Conservation (phyloP, 192 early-diverging fungal species). For the Tieghemiomyces parasiticus region DNA sequence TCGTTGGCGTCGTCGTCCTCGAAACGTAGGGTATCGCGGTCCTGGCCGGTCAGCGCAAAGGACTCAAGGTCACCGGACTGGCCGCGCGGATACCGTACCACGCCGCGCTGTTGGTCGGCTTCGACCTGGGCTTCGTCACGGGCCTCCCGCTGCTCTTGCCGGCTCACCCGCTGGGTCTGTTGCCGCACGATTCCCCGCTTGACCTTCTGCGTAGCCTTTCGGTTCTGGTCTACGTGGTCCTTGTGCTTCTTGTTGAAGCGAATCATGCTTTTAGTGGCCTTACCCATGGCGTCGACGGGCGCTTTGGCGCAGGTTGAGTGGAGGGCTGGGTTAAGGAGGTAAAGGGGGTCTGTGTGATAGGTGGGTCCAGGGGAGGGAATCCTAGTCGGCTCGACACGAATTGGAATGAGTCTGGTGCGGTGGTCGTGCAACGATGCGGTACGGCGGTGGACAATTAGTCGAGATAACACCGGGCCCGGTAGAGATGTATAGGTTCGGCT, state of each 20-base stretch:
- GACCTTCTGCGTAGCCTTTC: constrained; percentile 38
- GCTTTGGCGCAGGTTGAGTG: too few species aligned
- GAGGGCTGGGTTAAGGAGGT: too few species aligned
- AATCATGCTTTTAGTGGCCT: constrained; percentile 52
- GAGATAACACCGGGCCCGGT: too few species aligned
- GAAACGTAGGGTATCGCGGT: constrained; percentile 32
- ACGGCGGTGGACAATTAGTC: too few species aligned
- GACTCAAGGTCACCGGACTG: background rate
- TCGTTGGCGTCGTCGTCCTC: constrained; percentile 35
- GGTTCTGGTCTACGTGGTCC: constrained; percentile 43
- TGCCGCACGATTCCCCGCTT: constrained; percentile 40
- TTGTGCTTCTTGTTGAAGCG: constrained; percentile 68
- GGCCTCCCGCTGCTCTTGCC: background rate
- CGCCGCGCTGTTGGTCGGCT: constrained; percentile 12
- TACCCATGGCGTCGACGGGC: constrained; percentile 39
- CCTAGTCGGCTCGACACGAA: too few species aligned
- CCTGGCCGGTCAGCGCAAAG: constrained; percentile 12
- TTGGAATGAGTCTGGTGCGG: too few species aligned
- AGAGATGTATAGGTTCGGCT: too few species aligned
- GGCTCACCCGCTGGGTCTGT: constrained; percentile 12
- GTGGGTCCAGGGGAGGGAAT: too few species aligned
- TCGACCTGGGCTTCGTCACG: constrained; percentile 14
- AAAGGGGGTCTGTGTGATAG: too few species aligned
- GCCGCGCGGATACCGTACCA: background rate
- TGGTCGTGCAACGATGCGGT: too few species aligned